Conservation (phyloP, 306 rosid genomes). For the Cucurbita ficifolia region DNA sequence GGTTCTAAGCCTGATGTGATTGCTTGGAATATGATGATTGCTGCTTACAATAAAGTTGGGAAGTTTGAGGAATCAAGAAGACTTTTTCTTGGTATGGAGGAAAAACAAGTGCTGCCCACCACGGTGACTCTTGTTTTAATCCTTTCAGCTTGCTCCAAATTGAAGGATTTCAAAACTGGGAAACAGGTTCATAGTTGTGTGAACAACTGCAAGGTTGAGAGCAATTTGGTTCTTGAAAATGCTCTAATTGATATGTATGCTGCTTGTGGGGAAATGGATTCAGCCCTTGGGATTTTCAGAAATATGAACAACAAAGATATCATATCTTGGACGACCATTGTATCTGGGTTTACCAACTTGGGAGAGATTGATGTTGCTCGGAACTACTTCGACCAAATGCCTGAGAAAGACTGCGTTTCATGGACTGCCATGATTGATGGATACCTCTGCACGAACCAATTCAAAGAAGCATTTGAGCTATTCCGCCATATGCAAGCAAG, state of each 20-base stretch:
- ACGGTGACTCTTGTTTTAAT: conserved; percentile 56
- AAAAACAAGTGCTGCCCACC: conserved; percentile 41
- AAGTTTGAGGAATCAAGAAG: conserved; percentile 41
- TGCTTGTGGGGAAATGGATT: conserved; percentile 57
- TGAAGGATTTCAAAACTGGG: conserved; percentile 61
- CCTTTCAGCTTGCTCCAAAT: conserved; percentile 70
- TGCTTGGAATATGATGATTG: conserved; percentile 68
- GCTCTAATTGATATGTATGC: conserved; percentile 71
- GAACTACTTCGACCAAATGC: conserved; percentile 50
- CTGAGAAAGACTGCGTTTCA: conserved; percentile 60
- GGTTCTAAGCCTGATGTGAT: conserved; percentile 46
- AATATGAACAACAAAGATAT: conserved; percentile 60
- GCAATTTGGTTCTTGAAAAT: conserved; percentile 45
- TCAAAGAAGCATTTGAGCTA: conserved; percentile 64
- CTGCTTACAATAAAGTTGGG: conserved; percentile 57
- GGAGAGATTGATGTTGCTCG: conserved; percentile 55
- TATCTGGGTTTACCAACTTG: conserved; percentile 40
- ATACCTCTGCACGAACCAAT: conserved; percentile 44
- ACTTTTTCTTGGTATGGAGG: conserved; percentile 53
- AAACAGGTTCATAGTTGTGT: conserved; percentile 29
- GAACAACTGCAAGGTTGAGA: conserved; percentile 26
- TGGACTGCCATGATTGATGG: conserved; percentile 96
- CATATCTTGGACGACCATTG: conserved; percentile 80
- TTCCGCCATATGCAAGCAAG: conserved; percentile 74
- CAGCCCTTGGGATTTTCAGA: conserved; percentile 42